phyloP scores from a whole-genome alignment of 2,329 filamentous ascomycete species.

The Graphilbum fragrans region DNA sequence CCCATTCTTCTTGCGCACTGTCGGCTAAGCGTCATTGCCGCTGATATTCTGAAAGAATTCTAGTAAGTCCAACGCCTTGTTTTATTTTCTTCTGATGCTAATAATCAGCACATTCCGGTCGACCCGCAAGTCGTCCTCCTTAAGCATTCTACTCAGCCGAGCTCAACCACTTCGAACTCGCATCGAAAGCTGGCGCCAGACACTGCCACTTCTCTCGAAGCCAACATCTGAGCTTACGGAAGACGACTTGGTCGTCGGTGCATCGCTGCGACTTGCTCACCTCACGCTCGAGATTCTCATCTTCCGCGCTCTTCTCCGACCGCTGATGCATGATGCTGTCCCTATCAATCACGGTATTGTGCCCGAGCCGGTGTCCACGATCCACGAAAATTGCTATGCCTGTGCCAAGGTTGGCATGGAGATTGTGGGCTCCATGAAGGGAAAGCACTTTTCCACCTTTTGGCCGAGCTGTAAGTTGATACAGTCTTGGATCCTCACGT shows the following conservation, averaged over 20 bases:
- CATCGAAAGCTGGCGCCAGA: constrained; percentile 15
- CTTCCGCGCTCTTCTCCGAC: constrained; percentile 15
- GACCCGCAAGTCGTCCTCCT: constrained; percentile 1
- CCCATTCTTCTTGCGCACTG: constrained; percentile 12
- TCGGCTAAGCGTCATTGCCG: constrained; percentile 11
- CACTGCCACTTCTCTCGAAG: constrained; percentile 12
- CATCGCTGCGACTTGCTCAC: constrained; percentile 13
- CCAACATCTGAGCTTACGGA: constrained; percentile 11
- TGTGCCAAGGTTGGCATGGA: constrained; percentile 13
- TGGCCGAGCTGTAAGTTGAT: constrained; percentile 12
- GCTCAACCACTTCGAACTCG: constrained; percentile 13
- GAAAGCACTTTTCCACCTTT: constrained; percentile 14
- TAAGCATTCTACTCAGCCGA: constrained; percentile 10
- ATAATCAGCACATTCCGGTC: constrained; percentile 7
- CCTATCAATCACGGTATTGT: constrained; percentile 2
- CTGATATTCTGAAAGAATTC: constrained; percentile 13
- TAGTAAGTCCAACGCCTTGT: constrained; percentile 9
- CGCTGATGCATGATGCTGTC: constrained; percentile 7
- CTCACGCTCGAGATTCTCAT: constrained; percentile 15
- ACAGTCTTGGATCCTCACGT: background rate
- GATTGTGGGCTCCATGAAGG: constrained; percentile 12
- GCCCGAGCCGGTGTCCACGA: constrained; percentile 13
- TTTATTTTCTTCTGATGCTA: background rate
- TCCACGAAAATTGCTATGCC: constrained; percentile 14
- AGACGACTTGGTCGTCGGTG: constrained; percentile 13